A percentile compares a stretch with the other conserved stretches of the same genome.
phyloP scores from a whole-genome alignment of 768 basidiomycete species.

The Chalciporus pseudorubinellus region DNA sequence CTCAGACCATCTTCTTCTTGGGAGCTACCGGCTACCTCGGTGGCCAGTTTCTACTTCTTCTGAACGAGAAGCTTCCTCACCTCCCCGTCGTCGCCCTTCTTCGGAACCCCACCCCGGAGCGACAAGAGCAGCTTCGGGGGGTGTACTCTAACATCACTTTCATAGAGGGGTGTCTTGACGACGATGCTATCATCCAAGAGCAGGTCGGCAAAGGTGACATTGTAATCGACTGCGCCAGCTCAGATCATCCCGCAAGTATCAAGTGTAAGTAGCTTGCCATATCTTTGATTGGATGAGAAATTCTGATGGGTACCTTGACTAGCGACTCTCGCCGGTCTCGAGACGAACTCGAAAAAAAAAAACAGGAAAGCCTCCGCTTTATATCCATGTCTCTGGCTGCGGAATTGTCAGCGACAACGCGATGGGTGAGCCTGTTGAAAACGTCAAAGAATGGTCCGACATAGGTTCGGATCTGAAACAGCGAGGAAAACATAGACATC shows the following conservation, averaged over 20 bases:
- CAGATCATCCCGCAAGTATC: constrained; percentile 37
- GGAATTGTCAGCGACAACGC: constrained; percentile 42
- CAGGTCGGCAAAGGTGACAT: constrained; percentile 37
- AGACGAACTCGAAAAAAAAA: constrained; percentile 34
- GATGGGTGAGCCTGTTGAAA: constrained; percentile 35
- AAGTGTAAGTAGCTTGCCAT: constrained; percentile 23
- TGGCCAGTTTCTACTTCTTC: constrained; percentile 36
- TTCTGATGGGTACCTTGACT: background rate
- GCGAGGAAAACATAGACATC: constrained; percentile 13
- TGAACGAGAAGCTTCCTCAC: constrained; percentile 33
- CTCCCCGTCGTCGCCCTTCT: constrained; percentile 37
- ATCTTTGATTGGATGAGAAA: background rate
- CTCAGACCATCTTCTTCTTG: constrained; percentile 36
- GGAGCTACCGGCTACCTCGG: constrained; percentile 46
- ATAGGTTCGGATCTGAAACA: constrained; percentile 34
- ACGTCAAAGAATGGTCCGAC: constrained; percentile 38
- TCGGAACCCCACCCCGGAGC: constrained; percentile 32
- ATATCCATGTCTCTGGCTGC: constrained; percentile 43
- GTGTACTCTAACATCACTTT: constrained; percentile 35
- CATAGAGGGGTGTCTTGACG: constrained; percentile 40
- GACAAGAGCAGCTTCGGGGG: constrained; percentile 28
- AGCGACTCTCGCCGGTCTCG: constrained; percentile 41
- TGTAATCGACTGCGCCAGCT: constrained; percentile 42
- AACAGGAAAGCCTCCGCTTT: constrained; percentile 40
- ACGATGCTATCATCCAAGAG: constrained; percentile 34